Base-by-base conservation (phyloP, 2,329 filamentous ascomycete species). In the Ceratocystis smalleyi region DNA sequence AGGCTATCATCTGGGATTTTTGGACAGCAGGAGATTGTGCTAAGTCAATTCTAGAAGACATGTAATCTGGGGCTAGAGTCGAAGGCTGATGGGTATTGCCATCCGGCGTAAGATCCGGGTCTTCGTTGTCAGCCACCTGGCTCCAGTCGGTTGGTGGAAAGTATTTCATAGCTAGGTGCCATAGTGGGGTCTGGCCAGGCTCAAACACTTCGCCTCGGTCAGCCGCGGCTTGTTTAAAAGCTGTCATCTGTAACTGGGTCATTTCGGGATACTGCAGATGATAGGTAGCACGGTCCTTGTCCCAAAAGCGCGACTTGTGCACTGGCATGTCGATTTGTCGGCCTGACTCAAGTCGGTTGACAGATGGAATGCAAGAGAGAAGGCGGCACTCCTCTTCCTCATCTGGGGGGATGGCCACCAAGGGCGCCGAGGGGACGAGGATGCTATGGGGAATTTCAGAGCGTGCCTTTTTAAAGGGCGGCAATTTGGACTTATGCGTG, bases 221-320 rank as follows among this genome's bases (percentile, higher is more conserved):
- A 40, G 73, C 69, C 1, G 82, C 82, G 17, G 79, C 81, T n/a
- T 76, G 71, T 19, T 75, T 73, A 71, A 84, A 85, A 1, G 78
- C 79, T 43, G 79, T 77, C 64, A 79, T 78, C 67, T 86, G 82
- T 5, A 82, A 74, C 64, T 81, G 78, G 0, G 79, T 84, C 81
- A 86, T 85, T 67, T 83, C 80, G 0, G 83, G 83, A 68, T 86
- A 86, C 61, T 80, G 71, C 3, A 84, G 74, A 68, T 86, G 83
- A 77, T 82, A 84, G 0, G 81, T 84, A 22, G 70, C 74, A 64
- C 74, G 75, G 68, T 85, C 78, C 55, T 76, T 75, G 2, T 79
- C 77, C 83, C 83, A 86, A 69, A 81, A 86, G 0, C 76, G 76
- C 5, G 75, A 76, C 68, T 85, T 84, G 68, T 77, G 75, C 12